phyloP scores from a whole-genome alignment of 768 basidiomycete genomes.

The Tremella fuciformis region DNA sequence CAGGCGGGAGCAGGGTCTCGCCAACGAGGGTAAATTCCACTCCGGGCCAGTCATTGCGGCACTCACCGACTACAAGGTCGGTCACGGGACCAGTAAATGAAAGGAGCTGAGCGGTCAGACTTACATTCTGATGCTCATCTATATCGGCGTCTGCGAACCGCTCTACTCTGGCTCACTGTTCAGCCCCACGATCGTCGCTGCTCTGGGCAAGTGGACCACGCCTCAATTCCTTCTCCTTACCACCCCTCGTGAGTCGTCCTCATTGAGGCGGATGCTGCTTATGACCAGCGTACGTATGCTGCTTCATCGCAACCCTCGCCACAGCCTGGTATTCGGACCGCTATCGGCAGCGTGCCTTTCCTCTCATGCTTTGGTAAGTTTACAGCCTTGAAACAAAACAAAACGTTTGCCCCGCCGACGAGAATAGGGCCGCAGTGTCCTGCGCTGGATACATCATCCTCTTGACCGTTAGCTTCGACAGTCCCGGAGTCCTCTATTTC shows the following conservation, averaged over 20 bases:
- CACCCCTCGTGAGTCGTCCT: constrained; percentile 47
- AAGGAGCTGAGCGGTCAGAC: constrained; percentile 66
- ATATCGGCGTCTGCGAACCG: constrained; percentile 66
- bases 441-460: constrained; percentile 48
- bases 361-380: constrained; percentile 50
- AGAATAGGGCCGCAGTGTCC: constrained; percentile 30
- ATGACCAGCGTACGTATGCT: constrained; percentile 51
- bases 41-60: constrained; percentile 53
- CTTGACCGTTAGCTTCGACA: constrained; percentile 37
- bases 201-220: constrained; percentile 56
- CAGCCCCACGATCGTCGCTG: constrained; percentile 67
- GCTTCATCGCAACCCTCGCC: constrained; percentile 53
- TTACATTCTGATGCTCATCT: constrained; percentile 51
- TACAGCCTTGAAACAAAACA: neutral
- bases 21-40: constrained; percentile 53
- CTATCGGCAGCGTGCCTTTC: constrained; percentile 48
- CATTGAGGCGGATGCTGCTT: constrained; percentile 18
- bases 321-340: constrained; percentile 52
- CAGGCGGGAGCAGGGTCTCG: constrained; percentile 52
- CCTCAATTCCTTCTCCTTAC: constrained; percentile 48
- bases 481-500: constrained; percentile 20
- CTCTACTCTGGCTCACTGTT: constrained; percentile 61
- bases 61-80: constrained; percentile 44
- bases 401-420: constrained; percentile 1
- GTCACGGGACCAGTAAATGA: constrained; percentile 57